These are phyloP conservation scores for Backusella westeae DNA, from an alignment of 192 early-diverging fungal species.

Conservation along the genomic window DNA sequence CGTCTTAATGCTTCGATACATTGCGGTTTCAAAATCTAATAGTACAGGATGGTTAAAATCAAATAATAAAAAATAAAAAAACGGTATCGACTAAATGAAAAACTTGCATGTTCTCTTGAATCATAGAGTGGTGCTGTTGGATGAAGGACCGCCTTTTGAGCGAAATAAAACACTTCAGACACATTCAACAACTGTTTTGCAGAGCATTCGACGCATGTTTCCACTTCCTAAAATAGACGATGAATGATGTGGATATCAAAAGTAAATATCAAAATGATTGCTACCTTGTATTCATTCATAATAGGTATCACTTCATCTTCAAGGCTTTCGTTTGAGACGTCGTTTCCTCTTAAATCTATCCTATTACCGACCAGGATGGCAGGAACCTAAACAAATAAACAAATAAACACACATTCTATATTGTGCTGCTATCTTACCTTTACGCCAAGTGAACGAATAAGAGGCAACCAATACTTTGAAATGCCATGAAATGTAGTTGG, in stretches of 20 bases:
- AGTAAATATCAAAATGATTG: not conserved
- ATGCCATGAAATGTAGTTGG: slow-evolving; percentile 82
- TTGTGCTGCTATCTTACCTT: slow-evolving; percentile 56
- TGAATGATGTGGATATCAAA: not conserved
- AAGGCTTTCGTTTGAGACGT: slow-evolving; percentile 76
- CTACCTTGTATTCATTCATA: slow-evolving; percentile 97
- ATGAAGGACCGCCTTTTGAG: slow-evolving; percentile 97
- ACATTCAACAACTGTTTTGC: slow-evolving; percentile 92
- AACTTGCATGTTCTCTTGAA: slow-evolving; percentile 79
- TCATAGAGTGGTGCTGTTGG: slow-evolving; percentile 97
- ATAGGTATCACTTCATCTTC: slow-evolving; percentile 96
- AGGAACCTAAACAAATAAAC: slow-evolving; percentile 58
- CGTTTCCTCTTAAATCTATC: slow-evolving; percentile 80
- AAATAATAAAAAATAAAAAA: too few species aligned
- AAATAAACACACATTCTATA: not conserved
- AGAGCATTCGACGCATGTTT: slow-evolving; percentile 99
- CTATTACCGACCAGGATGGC: slow-evolving; percentile 93
- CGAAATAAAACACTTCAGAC: slow-evolving; percentile 99
- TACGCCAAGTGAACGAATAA: slow-evolving; percentile 85
- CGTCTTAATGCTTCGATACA: slow-evolving; percentile 89
- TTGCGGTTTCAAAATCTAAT: slow-evolving; percentile 73
- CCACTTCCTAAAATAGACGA: slow-evolving; percentile 71
- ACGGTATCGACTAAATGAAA: too few species aligned
- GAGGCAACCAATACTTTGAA: slow-evolving; percentile 88
- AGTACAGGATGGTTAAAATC: not conserved